phyloP scores from a whole-genome alignment of 257 asterid genomes.

The Sherardia arvensis region DNA sequence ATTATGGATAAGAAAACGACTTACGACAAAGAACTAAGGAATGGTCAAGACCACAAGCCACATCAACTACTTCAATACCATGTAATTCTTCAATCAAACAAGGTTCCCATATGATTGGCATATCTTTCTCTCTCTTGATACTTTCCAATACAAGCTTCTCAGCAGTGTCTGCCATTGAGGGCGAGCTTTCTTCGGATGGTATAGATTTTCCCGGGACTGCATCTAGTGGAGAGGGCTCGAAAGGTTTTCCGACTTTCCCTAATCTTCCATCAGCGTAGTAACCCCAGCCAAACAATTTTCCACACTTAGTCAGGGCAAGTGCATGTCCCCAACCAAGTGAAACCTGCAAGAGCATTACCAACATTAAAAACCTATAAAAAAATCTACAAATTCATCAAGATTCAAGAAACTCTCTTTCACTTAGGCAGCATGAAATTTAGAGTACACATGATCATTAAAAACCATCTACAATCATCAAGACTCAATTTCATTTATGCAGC shows the following conservation, averaged over 20 bases:
- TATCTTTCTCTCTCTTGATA: slow-evolving; percentile 78
- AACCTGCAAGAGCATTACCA: slow-evolving; percentile 39
- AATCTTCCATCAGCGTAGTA: slow-evolving; percentile 93
- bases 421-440: not conserved
- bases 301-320: slow-evolving; percentile 67
- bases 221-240: slow-evolving; percentile 79
- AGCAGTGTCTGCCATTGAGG: slow-evolving; percentile 44
- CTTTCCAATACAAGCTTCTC: slow-evolving; percentile 57
- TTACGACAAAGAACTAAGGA: slow-evolving; percentile 67
- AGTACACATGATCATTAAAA: no score
- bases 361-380: not conserved
- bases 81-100: slow-evolving; percentile 51
- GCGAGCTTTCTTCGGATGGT: slow-evolving; percentile 17
- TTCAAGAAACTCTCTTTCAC: not conserved
- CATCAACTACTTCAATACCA: slow-evolving; percentile 46
- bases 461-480: not conserved
- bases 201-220: slow-evolving; percentile 25
- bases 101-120: slow-evolving; percentile 91
- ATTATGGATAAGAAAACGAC: slow-evolving; percentile 16
- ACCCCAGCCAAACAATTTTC: slow-evolving; percentile 96
- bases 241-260: slow-evolving; percentile 52
- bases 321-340: slow-evolving; percentile 98
- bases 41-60: slow-evolving; percentile 89
- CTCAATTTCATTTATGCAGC: not conserved
- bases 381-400: not conserved